Base-by-base conservation (phyloP, 2,329 filamentous ascomycete species). In the Bimuria novae-zelandiae region DNA sequence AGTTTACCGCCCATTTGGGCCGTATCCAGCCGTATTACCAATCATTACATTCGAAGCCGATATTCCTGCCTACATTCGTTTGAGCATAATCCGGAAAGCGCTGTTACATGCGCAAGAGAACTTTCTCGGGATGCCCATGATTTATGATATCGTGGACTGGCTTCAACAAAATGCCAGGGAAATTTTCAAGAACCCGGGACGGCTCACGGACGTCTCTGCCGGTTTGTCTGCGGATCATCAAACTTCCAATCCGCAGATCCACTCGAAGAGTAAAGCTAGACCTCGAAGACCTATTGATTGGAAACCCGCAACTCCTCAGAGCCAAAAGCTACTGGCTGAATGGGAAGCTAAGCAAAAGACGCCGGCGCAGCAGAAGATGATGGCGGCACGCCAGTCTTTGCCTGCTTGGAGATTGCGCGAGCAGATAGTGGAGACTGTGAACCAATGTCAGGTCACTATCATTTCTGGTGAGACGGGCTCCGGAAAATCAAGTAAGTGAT, bases 391-490 rank as follows among this genome's bases (percentile, higher is more conserved):
- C 37, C 83, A 88, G 69, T 84, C 81, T 41, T 77, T 99, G 2
- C 94, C 94, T 2, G 94, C 94, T 1, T 99, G 94, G 94, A 84
- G 84, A 54, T 85, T 94, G 64, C 86, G 85, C 63, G 86, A 93
- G 17, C 79, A 82, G 1, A 90, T 99, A 25, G 84, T 97, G 8
- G 73, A 83, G 17, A 89, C 89, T 0, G 89, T 99, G 43, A 82
- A 82, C 36, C 78, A 81, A 4, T 86, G 93, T 66, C 88, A 97
- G 72, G 92, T 99, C 45, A 96, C 91, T 0, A 97, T 99, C 65
- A 94, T 99, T 63, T 95, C 92, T 37, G 94, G 94, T 62, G 94
- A 97, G 76, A 99, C 94, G 3, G 94, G 94, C 48, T 96, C 91
- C 16, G 94, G 94, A 68, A 99, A 99, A 75, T 35, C 27, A 6